Evolutionary conservation across 2,329 filamentous ascomycete species (phyloP), one percentile per base, ranked within the genome.

Genomic region (Stemphylium beticola): DNA sequence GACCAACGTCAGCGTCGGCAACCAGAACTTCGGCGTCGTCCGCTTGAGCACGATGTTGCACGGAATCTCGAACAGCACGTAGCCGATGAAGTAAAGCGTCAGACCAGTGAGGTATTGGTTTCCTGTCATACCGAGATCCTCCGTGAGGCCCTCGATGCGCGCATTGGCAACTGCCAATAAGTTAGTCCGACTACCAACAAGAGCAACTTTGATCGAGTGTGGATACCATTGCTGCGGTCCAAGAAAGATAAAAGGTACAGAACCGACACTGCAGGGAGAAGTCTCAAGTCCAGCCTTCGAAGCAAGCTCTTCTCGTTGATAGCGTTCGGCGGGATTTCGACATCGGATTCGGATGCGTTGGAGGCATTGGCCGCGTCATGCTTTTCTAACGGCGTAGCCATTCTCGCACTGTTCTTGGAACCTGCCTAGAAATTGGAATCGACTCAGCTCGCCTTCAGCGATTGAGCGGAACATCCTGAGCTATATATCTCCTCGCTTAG

Each of bases 21-120:
- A 64, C 73, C 72, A 76, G 36, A 75, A 71, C 45, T 71, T 74
- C 0, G 85, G 85, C 0, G 82, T 86, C 0, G 85, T 87, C 0
- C 81, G 76, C 62, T 87, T 88, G 2, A 64, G 44, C 9, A 87
- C 74, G 57, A 87, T 83, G 60, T 87, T 87, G 64, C 84, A 87
- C 0, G 85, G 85, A 5, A 87, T 79, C 60, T 82, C 80, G 52
- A 82, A 77, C 2, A 79, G 57, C 8, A 80, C 77, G 54, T 82
- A 82, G 4, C 77, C 77, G 51, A 81, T 75, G 65, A 90, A 90
- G 69, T 88, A 90, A 0, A 90, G 69, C 0, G 87, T 89, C 36
- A 90, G 67, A 1, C 85, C 85, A 0, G 83, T 87, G 1, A 89
- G 77, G 53, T 90, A 90, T 61, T 88, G 80, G 51, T 75, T 73